These are phyloP conservation scores for Chimonanthus salicifolius DNA, from an alignment of 164 flowering plant genomes.

Conservation along the genomic window DNA sequence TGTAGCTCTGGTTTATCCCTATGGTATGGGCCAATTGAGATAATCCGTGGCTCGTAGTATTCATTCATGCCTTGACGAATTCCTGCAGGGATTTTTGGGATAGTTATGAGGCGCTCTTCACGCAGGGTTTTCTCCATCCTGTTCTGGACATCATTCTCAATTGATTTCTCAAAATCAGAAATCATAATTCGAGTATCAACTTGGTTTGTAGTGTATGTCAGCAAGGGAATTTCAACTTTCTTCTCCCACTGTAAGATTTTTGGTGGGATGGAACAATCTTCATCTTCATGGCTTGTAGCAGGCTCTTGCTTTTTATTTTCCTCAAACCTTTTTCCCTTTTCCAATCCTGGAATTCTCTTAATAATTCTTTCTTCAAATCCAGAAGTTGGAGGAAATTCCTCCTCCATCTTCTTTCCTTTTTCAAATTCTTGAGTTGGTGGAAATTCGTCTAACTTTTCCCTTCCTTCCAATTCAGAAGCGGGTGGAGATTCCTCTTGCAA, in stretches of 20 bases:
- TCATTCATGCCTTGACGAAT: conserved; percentile 31
- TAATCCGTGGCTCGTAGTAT: conserved; percentile 40
- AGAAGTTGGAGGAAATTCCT: too few species aligned
- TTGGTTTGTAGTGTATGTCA: neutral
- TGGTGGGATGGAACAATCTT: neutral
- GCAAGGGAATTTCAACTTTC: neutral
- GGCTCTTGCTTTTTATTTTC: neutral
- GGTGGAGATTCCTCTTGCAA: too few species aligned
- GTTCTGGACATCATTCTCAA: neutral
- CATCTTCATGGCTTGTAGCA: neutral
- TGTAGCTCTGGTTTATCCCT: conserved; percentile 25
- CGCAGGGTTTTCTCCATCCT: neutral
- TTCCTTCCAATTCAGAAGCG: too few species aligned
- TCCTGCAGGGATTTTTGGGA: conserved; percentile 37
- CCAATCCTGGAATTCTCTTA: too few species aligned
- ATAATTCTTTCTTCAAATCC: too few species aligned
- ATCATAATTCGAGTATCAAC: neutral
- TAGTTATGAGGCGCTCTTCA: conserved; percentile 8
- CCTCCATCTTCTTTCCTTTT: too few species aligned
- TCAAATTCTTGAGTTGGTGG: too few species aligned
- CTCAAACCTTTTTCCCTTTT: neutral
- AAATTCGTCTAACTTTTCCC: too few species aligned
- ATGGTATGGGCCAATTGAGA: conserved; percentile 58
- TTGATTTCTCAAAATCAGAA: neutral
- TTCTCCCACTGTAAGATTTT: neutral